Evolutionary conservation across 768 basidiomycete genomes (phyloP).

Genomic region (Phlebiopsis flavidoalba): DNA sequence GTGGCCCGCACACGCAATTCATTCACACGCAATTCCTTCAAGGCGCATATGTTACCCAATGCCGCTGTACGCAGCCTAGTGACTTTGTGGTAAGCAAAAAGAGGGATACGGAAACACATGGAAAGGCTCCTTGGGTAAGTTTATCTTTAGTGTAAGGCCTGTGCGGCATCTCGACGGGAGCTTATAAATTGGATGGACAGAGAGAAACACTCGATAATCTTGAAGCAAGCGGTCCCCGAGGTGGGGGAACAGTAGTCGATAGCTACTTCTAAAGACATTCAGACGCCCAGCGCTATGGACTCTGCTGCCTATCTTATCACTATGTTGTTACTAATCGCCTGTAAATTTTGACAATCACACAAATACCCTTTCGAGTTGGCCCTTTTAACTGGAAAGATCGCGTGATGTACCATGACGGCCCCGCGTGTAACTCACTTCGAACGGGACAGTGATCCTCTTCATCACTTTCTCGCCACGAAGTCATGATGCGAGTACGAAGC

Average conservation of each 20-base stretch:
- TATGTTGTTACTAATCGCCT: too few relatives aligned
- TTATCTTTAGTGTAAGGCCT: neutral
- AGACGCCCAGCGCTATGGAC: neutral
- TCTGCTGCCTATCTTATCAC: neutral
- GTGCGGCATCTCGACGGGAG: neutral
- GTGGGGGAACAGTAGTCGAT: neutral
- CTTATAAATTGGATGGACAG: neutral
- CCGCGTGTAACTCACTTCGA: too few relatives aligned
- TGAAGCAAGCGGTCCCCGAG: neutral
- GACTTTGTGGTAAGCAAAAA: conserved; percentile 28
- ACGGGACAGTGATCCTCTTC: too few relatives aligned
- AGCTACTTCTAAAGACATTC: neutral
- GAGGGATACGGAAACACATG: conserved; percentile 26
- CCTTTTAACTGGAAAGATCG: too few relatives aligned
- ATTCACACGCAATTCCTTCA: conserved; percentile 16
- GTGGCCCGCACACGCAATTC: conserved; percentile 8
- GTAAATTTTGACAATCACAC: too few relatives aligned
- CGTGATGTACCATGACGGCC: too few relatives aligned
- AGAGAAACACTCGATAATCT: conserved; percentile 3
- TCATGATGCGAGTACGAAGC: too few relatives aligned
- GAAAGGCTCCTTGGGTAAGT: conserved; percentile 31
- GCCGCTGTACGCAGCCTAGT: conserved; percentile 27
- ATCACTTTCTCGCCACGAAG: too few relatives aligned
- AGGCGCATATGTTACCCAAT: conserved; percentile 26
- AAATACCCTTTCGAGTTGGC: too few relatives aligned